Base-by-base conservation (phyloP, 345 rosid species). In the Salix viminalis region DNA sequence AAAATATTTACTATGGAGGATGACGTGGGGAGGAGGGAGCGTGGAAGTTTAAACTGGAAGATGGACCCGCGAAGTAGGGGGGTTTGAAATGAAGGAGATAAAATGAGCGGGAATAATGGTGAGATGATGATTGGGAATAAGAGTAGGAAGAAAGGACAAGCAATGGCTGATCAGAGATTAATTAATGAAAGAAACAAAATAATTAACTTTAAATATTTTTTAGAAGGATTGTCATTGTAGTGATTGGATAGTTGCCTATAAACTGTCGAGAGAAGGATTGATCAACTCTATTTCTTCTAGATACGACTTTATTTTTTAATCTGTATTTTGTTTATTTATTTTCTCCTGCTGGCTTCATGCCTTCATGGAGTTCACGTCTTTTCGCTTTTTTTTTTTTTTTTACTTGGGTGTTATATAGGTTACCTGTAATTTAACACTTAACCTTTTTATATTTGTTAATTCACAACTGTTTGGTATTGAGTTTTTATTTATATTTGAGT, bases 71-170 rank as follows among this genome's bases (percentile, higher is more conserved):
- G 81, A 70, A 74, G 83, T 8, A 24, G 46, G 34, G 15, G 72
- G 50, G 72, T 88, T 88, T 83, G 66, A 79, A 88, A 76, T 69
- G 44, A 83, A 80, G 80, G 67, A 15, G 67, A 78, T 41, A 62
- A 72, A 77, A 79, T 72, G 91, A 87, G 91, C 89, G 94, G 90
- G 91, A 90, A 88, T 87, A 70, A 81, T 79, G 50, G 85, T 12
- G 61, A 77, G 39, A 36, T 11, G 69, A 34, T 41, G 54, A 37
- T 65, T 74, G 61, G 44, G 69, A 71, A 42, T 44, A 46, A 5
- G 14, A 76, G 48, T 26, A 26, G 54, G 23, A 32, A 65, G 44
- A 46, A 14, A 46, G 19, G 71, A 60, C 75, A 44, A 9, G 2
- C 8, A n/a, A 9, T 50, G 23, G 16, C 73, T 30, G 6, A 32